Evolutionary conservation across 179 eudicot genomes (phyloP).

Genomic region (Drosera spatulata): DNA sequence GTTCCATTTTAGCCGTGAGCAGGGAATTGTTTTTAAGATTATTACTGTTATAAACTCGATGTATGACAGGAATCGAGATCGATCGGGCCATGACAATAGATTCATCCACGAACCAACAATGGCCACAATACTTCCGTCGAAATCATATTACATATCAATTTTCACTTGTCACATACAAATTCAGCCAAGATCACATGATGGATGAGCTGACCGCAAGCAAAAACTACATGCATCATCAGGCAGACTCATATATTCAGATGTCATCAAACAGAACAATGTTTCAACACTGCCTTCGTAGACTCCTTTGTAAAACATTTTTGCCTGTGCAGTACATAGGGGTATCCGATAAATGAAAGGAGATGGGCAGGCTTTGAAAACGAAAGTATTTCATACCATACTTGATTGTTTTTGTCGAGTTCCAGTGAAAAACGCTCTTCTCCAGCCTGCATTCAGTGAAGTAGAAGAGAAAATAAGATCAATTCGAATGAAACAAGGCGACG

Average conservation of each 20-base stretch:
- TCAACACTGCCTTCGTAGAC: constrained; percentile 51
- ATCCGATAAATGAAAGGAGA: constrained; percentile 51
- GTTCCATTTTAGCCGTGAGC: too few species aligned
- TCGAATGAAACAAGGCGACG: neutral
- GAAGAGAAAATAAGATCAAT: neutral
- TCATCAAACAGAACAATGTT: constrained; percentile 25
- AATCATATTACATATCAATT: too few species aligned
- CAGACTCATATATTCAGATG: neutral
- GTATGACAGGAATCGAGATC: too few species aligned
- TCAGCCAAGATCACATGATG: too few species aligned
- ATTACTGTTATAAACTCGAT: too few species aligned
- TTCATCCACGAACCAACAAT: too few species aligned
- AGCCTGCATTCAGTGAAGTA: constrained; percentile 30
- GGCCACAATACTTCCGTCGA: too few species aligned
- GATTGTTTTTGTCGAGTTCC: constrained; percentile 63
- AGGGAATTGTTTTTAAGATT: too few species aligned
- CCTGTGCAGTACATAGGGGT: constrained; percentile 70
- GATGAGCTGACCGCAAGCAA: too few species aligned
- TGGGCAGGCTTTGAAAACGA: constrained; percentile 92
- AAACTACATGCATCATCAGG: too few species aligned
- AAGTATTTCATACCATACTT: constrained; percentile 90
- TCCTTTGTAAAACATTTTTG: constrained; percentile 65
- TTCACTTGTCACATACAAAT: too few species aligned
- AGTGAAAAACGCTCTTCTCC: constrained; percentile 92
- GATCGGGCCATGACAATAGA: too few species aligned